These are phyloP conservation scores for Phialocephala sp. DNA, from an alignment of 2,329 filamentous ascomycete genomes.

Conservation along the genomic window DNA sequence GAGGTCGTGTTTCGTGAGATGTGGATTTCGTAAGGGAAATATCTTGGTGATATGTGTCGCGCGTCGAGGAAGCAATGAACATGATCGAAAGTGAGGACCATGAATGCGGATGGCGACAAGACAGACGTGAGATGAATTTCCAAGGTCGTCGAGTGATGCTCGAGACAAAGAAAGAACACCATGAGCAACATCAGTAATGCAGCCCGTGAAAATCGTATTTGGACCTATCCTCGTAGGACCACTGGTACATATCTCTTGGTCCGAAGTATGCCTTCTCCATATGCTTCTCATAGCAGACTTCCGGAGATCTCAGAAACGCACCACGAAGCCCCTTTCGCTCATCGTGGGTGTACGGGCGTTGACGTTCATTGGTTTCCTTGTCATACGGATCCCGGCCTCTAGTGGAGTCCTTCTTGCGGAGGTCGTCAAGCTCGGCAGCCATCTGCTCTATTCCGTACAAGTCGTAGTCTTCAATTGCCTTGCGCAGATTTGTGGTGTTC, in stretches of 20 bases:
- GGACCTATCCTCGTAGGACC: too few species aligned
- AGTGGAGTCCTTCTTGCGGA: neutral
- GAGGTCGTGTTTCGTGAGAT: too few species aligned
- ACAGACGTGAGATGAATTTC: too few species aligned
- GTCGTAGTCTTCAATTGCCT: conserved; percentile 23
- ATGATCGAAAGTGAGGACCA: too few species aligned
- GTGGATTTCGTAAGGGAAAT: too few species aligned
- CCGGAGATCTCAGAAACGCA: neutral
- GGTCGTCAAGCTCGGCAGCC: conserved; percentile 2
- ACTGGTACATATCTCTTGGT: neutral
- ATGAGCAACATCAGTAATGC: too few species aligned
- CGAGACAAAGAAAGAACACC: too few species aligned
- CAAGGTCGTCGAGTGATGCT: too few species aligned
- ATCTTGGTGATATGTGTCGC: too few species aligned
- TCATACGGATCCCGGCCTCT: neutral
- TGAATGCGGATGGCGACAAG: too few species aligned
- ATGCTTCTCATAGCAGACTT: neutral
- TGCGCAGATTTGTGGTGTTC: conserved; percentile 25
- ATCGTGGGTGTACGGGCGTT: neutral
- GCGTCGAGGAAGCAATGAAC: too few species aligned
- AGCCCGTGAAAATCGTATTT: neutral
- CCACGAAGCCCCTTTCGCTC: neutral
- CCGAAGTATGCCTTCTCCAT: neutral
- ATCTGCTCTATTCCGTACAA: conserved; percentile 4
- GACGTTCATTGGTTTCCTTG: conserved; percentile 14